Conservation (phyloP, 306 rosid genomes). For the Hylodesmum podocarpum region DNA sequence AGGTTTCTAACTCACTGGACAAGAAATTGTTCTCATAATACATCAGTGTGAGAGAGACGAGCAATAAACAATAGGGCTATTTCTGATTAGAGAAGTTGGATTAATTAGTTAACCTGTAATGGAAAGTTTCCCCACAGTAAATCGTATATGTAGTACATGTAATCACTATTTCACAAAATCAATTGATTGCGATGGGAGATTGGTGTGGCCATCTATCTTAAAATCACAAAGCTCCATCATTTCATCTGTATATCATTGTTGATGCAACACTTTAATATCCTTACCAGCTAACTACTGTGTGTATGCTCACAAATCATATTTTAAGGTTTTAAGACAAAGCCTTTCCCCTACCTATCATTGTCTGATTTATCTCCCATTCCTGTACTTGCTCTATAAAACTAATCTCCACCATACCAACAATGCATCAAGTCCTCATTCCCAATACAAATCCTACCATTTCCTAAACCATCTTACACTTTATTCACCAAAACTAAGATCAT, state of each 20-base stretch:
- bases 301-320: slow-evolving; percentile 24
- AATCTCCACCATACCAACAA: neutral
- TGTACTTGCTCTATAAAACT: slow-evolving; percentile 16
- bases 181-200: neutral
- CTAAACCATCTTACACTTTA: neutral
- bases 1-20: neutral
- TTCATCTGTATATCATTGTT: neutral
- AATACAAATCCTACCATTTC: neutral
- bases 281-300: neutral
- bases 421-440: slow-evolving; percentile 27
- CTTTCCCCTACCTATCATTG: slow-evolving; percentile 32
- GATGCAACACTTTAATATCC: slow-evolving; percentile 28
- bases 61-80: neutral
- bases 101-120: neutral
- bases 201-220: neutral
- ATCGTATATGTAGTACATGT: neutral
- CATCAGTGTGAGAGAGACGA: neutral
- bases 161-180: neutral
- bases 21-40: neutral
- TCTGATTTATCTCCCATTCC: slow-evolving; percentile 28
- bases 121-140: neutral
- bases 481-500: neutral
- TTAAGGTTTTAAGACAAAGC: neutral
- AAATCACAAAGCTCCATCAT: neutral
- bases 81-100: neutral